Percentiles rank a stretch among this genome's conserved stretches.
phyloP scores from a whole-genome alignment of 1,284 basidiomycete species.

The Ganoderma boninense region DNA sequence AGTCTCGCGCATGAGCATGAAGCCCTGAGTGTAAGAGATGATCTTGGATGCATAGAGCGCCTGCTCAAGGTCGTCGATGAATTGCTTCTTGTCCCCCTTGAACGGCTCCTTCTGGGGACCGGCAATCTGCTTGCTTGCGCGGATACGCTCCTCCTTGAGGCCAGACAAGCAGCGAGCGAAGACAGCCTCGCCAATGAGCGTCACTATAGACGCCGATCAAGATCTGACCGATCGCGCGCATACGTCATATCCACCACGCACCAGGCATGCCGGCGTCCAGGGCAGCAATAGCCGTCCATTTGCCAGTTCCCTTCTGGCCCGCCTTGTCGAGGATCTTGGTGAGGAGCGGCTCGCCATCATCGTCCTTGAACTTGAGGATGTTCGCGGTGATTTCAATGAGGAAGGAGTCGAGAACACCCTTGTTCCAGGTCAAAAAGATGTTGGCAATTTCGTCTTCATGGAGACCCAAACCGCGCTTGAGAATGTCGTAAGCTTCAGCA shows the following conservation, averaged over 20 bases:
- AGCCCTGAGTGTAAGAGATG: conserved; percentile 99
- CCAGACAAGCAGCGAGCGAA: conserved; percentile 98
- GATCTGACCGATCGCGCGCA: conserved; percentile 2
- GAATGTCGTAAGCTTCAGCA: conserved; percentile 97
- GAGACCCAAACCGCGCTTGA: conserved; percentile 95
- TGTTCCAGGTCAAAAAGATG: conserved; percentile 95
- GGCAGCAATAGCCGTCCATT: conserved; percentile 99
- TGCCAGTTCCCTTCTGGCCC: conserved; percentile 99
- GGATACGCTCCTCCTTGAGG: conserved; percentile 96
- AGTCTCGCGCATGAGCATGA: conserved; percentile 99
- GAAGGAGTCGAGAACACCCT: conserved; percentile 99
- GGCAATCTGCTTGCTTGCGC: conserved; percentile 90
- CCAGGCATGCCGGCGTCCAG: conserved; percentile 94
- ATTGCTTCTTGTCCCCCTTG: conserved; percentile 98
- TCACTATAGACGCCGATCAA: conserved; percentile 66
- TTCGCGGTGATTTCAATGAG: conserved; percentile 98
- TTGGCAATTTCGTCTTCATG: conserved; percentile 87
- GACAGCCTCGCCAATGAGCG: conserved; percentile 98
- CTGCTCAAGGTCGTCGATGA: conserved; percentile 99
- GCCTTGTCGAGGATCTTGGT: conserved; percentile 96
- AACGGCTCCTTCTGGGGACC: conserved; percentile 94
- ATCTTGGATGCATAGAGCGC: conserved; percentile 99
- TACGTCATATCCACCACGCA: conserved; percentile 45
- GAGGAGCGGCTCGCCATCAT: conserved; percentile 91
- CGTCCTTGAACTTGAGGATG: conserved; percentile 96